Evolutionary conservation across 1,284 basidiomycete genomes (phyloP).

Genomic region (Baeospora myosura): DNA sequence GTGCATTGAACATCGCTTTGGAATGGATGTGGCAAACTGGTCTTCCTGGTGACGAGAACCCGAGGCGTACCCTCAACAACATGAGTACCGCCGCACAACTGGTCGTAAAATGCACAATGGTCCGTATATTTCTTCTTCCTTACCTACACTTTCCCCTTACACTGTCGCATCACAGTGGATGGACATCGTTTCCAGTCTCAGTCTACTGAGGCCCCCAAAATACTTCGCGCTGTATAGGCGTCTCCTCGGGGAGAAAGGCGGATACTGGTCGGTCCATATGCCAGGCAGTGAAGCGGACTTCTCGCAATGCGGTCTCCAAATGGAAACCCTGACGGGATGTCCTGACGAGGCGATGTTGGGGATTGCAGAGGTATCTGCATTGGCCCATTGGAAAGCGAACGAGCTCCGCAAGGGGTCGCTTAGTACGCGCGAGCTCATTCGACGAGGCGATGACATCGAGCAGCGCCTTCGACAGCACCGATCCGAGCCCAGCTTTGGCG

Average conservation of each 20-base stretch:
- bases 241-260: slow-evolving; percentile 30
- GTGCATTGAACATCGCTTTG: slow-evolving; percentile 55
- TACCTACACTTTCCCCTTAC: slow-evolving; percentile 7
- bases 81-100: slow-evolving; percentile 47
- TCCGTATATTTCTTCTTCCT: slow-evolving; percentile 35
- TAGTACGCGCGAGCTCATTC: slow-evolving; percentile 63
- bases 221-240: slow-evolving; percentile 60
- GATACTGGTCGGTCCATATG: slow-evolving; percentile 26
- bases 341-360: slow-evolving; percentile 69
- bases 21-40: slow-evolving; percentile 67
- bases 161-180: slow-evolving; percentile 47
- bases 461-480: slow-evolving; percentile 41
- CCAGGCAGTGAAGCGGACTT: slow-evolving; percentile 19
- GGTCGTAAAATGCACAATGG: slow-evolving; percentile 64
- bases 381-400: slow-evolving; percentile 70
- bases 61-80: slow-evolving; percentile 44
- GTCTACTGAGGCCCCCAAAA: slow-evolving; percentile 52
- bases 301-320: slow-evolving; percentile 30
- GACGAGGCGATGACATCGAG: slow-evolving; percentile 60
- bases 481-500: slow-evolving; percentile 22
- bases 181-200: slow-evolving; percentile 65
- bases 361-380: slow-evolving; percentile 62
- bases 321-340: slow-evolving; percentile 66
- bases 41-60: slow-evolving; percentile 54
- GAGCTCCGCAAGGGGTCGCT: slow-evolving; percentile 54